Percentiles rank a stretch among this genome's conserved stretches.
These are phyloP conservation scores for Avena insularis DNA, from an alignment of 176 grass and related monocot genomes.

Conservation along the genomic window DNA sequence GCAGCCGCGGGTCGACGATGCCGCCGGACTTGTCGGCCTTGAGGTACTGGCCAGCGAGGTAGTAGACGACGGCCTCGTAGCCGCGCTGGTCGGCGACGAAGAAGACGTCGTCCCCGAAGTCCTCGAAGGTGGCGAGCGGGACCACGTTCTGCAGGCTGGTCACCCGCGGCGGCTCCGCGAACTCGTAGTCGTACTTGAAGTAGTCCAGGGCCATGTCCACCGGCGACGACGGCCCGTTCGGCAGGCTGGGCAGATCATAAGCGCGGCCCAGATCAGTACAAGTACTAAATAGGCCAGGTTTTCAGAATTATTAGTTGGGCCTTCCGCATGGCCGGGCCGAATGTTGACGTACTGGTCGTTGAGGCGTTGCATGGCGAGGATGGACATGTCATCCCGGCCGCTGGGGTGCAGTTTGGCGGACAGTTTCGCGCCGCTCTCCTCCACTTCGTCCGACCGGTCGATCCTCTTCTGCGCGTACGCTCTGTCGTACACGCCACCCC, in stretches of 20 bases:
- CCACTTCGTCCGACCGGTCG: not conserved
- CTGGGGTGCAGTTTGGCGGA: not conserved
- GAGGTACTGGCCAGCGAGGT: slow-evolving; percentile 8
- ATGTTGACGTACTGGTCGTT: not conserved
- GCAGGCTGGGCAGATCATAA: not conserved
- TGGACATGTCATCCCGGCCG: not conserved
- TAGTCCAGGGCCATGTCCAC: not conserved
- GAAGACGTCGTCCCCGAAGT: not conserved
- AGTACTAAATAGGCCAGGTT: too few species aligned
- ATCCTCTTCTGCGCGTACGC: not conserved
- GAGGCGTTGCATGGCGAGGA: slow-evolving; percentile 3
- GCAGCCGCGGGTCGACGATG: not conserved
- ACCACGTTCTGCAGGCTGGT: not conserved
- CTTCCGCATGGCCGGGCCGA: too few species aligned
- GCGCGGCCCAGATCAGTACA: too few species aligned
- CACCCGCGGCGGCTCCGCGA: not conserved
- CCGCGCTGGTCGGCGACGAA: slow-evolving; percentile 1
- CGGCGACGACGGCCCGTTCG: not conserved
- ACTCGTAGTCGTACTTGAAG: slow-evolving; percentile 9
- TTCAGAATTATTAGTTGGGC: too few species aligned
- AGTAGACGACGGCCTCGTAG: slow-evolving; percentile 1
- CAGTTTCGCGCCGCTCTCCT: not conserved
- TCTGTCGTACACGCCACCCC: not conserved
- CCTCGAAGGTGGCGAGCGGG: not conserved
- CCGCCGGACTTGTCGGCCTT: not conserved